Conservation (phyloP, 306 rosid genomes). For the Parietaria judaica region DNA sequence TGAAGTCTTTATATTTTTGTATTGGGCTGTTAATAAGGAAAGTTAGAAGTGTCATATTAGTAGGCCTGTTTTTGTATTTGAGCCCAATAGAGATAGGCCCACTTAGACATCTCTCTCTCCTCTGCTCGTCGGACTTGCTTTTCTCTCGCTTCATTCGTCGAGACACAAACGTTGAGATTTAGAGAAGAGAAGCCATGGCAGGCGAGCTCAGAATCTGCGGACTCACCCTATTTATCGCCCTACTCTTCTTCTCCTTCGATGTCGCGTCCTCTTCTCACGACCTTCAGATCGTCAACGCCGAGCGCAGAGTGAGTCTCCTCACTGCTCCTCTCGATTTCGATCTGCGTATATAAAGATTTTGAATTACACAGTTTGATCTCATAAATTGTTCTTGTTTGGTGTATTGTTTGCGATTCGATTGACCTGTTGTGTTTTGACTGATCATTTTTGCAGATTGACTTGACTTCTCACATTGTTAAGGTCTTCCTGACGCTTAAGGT, state of each 20-base stretch:
- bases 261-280: constrained; percentile 39
- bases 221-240: constrained; percentile 22
- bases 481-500: constrained; percentile 92
- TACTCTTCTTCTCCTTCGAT: constrained; percentile 27
- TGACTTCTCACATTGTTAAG: constrained; percentile 72
- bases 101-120: no score
- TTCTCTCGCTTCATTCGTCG: no score
- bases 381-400: background rate
- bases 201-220: constrained; percentile 25
- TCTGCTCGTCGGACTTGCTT: no score
- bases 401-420: background rate
- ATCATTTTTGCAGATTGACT: constrained; percentile 65
- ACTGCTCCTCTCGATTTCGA: constrained; percentile 6
- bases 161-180: no score
- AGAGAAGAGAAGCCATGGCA: constrained; percentile 42
- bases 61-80: no score
- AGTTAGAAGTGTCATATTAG: no score
- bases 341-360: background rate
- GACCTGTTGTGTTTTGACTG: constrained; percentile 19
- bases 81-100: no score
- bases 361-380: background rate
- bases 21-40: no score
- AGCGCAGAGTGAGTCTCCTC: constrained; percentile 66
- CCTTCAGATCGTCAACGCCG: constrained; percentile 80
- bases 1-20: no score